phyloP scores from a whole-genome alignment of 305 asterid genomes.

The Plantago rigida region DNA sequence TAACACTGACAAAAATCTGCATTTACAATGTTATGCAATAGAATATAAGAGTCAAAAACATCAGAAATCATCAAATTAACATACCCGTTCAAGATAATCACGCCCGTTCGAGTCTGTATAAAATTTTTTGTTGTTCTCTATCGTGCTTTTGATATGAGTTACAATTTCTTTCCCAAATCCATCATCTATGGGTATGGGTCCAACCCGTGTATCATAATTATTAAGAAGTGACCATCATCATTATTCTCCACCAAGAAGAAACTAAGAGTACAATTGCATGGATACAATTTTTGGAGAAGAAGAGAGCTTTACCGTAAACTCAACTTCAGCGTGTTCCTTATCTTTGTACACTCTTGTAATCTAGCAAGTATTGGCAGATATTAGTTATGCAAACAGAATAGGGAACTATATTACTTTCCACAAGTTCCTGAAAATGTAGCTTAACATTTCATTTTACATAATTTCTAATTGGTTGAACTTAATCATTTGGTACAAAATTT shows the following conservation, averaged over 20 bases:
- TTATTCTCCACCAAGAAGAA: background rate
- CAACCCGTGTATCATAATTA: constrained; percentile 47
- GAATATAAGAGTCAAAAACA: background rate
- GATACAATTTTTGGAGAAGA: background rate
- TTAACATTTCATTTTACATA: constrained; percentile 7
- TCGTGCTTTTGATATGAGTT: constrained; percentile 51
- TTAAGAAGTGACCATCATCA: background rate
- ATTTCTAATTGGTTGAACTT: background rate
- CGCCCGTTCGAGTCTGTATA: constrained; percentile 93
- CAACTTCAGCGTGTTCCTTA: constrained; percentile 79
- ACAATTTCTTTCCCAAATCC: constrained; percentile 78
- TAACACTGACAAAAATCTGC: too few relatives aligned
- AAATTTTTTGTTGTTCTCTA: constrained; percentile 62
- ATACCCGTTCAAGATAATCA: constrained; percentile 82
- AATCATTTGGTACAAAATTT: too few relatives aligned
- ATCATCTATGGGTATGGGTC: constrained; percentile 85
- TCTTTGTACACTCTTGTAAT: constrained; percentile 83
- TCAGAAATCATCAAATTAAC: constrained; percentile 12
- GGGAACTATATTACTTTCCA: background rate
- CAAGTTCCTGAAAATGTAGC: background rate
- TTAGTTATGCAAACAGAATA: constrained; percentile 13
- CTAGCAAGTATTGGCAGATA: constrained; percentile 32
- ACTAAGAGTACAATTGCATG: background rate
- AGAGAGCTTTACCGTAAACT: constrained; percentile 52
- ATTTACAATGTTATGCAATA: too few relatives aligned